These are phyloP conservation scores for Metschnikowia similis DNA, from an alignment of 805 yeast genomes.

Conservation along the genomic window DNA sequence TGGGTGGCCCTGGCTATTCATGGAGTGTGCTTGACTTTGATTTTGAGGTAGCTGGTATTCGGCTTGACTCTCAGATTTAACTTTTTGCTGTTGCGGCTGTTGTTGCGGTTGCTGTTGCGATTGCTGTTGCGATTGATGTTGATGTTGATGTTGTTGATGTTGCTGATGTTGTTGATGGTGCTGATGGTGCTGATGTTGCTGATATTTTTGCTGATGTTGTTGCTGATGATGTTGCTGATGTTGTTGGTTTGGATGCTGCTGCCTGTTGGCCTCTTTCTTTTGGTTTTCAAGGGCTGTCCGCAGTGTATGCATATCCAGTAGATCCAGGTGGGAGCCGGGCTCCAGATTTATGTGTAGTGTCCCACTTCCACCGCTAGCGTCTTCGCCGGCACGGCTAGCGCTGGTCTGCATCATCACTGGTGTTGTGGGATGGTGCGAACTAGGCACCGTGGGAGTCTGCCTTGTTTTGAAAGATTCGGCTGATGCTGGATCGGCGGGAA, in stretches of 20 bases:
- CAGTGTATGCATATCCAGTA: not conserved
- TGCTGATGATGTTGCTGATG: slow-evolving; percentile 2
- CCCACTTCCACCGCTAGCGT: not conserved
- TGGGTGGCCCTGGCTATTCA: not conserved
- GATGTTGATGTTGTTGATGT: not conserved
- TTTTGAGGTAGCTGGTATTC: not conserved
- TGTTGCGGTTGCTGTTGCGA: not conserved
- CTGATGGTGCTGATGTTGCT: not conserved
- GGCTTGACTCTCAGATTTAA: slow-evolving; percentile 4
- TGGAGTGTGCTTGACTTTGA: not conserved
- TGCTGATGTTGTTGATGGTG: not conserved
- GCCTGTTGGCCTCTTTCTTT: slow-evolving; percentile 4
- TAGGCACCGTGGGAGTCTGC: slow-evolving; percentile 1
- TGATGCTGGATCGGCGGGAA: not conserved
- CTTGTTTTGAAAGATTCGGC: not conserved
- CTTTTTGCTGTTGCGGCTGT: not conserved
- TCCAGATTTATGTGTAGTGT: not conserved
- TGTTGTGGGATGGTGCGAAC: slow-evolving; percentile 9
- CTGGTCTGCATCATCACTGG: slow-evolving; percentile 3
- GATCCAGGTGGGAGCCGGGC: not conserved
- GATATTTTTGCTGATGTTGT: not conserved
- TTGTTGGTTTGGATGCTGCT: not conserved
- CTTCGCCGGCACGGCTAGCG: not conserved
- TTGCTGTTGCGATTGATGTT: not conserved
- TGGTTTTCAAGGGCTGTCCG: not conserved